These are phyloP conservation scores for Fusarium ramigenum DNA, from an alignment of 2,329 filamentous ascomycete species.

Conservation along the genomic window DNA sequence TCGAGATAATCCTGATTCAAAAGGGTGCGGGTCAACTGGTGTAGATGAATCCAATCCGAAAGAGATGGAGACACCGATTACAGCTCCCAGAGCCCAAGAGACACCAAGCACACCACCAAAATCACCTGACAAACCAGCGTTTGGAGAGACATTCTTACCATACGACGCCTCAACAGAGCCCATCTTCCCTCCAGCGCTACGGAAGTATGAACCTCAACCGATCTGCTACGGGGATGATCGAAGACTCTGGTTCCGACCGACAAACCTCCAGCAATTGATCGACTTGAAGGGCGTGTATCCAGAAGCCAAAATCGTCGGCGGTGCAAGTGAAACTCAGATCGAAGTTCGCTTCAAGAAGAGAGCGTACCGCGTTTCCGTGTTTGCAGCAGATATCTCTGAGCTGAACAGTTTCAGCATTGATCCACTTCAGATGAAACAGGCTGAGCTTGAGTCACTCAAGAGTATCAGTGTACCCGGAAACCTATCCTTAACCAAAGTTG, in stretches of 20 bases:
- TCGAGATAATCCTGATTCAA: neutral
- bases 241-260: neutral
- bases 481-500: neutral
- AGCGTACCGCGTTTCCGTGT: neutral
- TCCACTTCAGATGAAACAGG: neutral
- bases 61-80: neutral
- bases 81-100: neutral
- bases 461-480: neutral
- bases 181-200: neutral
- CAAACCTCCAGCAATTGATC: neutral
- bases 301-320: neutral
- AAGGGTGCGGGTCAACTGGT: neutral
- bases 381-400: neutral
- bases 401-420: neutral
- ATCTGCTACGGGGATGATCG: neutral
- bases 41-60: neutral
- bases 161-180: neutral
- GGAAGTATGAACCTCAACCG: neutral
- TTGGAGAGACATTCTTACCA: neutral
- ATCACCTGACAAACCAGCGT: neutral
- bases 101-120: neutral
- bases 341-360: slow-evolving; percentile 3
- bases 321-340: neutral
- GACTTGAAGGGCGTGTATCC: neutral
- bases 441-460: neutral